Conservation (phyloP, 768 basidiomycete genomes). For the Boletus rex-veris region DNA sequence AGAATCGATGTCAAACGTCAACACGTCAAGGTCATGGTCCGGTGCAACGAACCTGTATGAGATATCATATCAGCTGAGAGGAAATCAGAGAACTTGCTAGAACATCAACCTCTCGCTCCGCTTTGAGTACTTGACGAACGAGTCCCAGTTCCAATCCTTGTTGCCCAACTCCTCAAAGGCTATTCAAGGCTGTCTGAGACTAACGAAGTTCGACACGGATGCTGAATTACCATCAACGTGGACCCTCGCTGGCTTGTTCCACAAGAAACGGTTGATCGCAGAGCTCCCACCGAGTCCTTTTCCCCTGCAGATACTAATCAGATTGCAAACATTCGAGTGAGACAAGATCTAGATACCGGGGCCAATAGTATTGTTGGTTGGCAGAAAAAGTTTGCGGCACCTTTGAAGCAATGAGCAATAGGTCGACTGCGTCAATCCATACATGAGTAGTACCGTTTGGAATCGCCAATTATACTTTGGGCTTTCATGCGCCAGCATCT, state of each 20-base stretch:
- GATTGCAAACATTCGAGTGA: not conserved
- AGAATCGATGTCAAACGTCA: not conserved
- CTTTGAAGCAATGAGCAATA: not conserved
- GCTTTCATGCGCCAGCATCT: not conserved
- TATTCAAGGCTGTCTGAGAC: not conserved
- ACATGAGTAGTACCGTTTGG: not conserved
- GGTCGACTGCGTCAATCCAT: not conserved
- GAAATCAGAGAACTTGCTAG: not conserved
- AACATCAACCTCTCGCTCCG: not conserved
- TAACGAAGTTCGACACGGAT: not conserved
- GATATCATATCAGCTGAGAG: not conserved
- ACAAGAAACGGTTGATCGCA: not conserved
- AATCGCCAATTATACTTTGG: constrained; percentile 1
- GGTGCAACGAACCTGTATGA: not conserved
- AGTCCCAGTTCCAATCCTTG: constrained; percentile 2
- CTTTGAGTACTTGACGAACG: constrained; percentile 3
- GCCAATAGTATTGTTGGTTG: not conserved
- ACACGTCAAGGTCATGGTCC: not conserved
- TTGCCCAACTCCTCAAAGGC: constrained; percentile 2
- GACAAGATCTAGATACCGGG: not conserved
- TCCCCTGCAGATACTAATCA: not conserved
- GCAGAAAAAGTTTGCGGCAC: not conserved
- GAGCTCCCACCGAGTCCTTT: constrained; percentile 2
- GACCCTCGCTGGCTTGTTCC: not conserved
- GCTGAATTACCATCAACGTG: not conserved